phyloP scores from a whole-genome alignment of 2,329 filamentous ascomycete species.

The Podosphaera aphanis region DNA sequence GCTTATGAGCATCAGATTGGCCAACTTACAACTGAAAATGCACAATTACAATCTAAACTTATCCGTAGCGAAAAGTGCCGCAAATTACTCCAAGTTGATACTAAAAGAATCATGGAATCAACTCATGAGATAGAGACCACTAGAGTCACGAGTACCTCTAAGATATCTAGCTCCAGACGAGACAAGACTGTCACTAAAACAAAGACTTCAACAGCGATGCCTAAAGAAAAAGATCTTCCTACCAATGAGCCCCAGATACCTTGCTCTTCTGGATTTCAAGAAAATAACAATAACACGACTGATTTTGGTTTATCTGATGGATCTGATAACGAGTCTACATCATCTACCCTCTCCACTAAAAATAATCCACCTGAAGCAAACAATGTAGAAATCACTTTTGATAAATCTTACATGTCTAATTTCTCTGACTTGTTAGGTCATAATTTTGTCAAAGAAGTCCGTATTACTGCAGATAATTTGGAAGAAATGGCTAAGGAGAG shows the following conservation, averaged over 20 bases:
- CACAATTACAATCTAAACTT: constrained; percentile 16
- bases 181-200: neutral
- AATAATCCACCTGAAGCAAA: neutral
- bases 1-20: neutral
- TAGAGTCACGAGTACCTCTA: neutral
- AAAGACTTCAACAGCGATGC: too few species aligned
- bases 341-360: neutral
- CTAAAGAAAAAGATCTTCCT: too few species aligned
- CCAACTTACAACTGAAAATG: neutral
- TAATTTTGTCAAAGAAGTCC: constrained; percentile 1
- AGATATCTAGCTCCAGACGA: neutral
- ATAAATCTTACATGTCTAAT: constrained; percentile 1
- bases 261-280: too few species aligned
- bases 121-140: neutral
- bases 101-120: constrained; percentile 4
- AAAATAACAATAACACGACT: neutral
- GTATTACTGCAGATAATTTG: neutral
- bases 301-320: neutral
- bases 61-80: constrained; percentile 4
- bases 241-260: too few species aligned
- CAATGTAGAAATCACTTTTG: neutral
- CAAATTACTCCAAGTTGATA: constrained; percentile 3
- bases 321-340: neutral
- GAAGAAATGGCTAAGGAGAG: neutral
- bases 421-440: constrained; percentile 1